phyloP scores from a whole-genome alignment of 2,329 filamentous ascomycete genomes.

The Beauveria australis region DNA sequence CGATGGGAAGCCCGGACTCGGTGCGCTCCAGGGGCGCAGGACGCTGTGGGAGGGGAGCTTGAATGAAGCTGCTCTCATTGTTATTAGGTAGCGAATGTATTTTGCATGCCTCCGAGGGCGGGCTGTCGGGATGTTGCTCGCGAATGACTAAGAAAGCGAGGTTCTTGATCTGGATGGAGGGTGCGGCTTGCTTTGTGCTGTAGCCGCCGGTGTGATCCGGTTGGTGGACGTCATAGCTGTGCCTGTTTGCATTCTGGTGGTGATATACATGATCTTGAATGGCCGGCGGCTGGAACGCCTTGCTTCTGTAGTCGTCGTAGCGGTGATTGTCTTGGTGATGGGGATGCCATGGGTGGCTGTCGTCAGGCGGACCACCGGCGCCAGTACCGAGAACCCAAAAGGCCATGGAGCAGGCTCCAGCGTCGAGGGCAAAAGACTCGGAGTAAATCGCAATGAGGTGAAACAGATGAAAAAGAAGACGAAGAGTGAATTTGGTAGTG shows the following conservation, averaged over 20 bases:
- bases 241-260: conserved; percentile 9
- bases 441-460: too few relatives aligned
- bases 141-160: conserved; percentile 31
- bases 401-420: conserved; percentile 30
- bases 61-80: conserved; percentile 13
- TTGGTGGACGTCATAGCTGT: background rate
- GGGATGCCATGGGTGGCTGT: background rate
- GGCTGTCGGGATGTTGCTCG: conserved; percentile 19
- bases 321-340: background rate
- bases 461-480: too few relatives aligned
- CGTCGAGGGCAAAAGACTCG: conserved; percentile 1
- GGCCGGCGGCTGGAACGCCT: background rate
- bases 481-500: background rate
- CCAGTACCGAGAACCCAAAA: conserved; percentile 31
- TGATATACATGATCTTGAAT: conserved; percentile 9
- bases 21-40: conserved; percentile 37
- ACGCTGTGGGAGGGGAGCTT: conserved; percentile 1
- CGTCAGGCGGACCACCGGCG: conserved; percentile 10
- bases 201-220: conserved; percentile 9
- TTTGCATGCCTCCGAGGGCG: background rate
- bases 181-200: conserved; percentile 10
- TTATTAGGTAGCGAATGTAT: background rate
- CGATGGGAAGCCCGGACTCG: conserved; percentile 40
- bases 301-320: background rate
- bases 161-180: conserved; percentile 24